phyloP scores from a whole-genome alignment of 768 basidiomycete genomes.

The Leccinum aurantiacum region DNA sequence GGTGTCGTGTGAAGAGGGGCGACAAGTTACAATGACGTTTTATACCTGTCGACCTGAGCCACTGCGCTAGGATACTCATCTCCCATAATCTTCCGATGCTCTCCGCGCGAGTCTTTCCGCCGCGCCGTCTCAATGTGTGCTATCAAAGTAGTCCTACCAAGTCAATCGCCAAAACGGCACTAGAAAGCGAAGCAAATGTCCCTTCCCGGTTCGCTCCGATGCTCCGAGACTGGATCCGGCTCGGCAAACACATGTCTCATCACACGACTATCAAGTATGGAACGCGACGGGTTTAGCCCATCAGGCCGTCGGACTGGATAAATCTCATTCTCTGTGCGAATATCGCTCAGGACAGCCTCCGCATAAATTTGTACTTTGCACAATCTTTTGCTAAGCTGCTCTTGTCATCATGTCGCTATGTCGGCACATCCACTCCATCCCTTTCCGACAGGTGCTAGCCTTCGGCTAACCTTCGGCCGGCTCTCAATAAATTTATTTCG shows the following conservation, averaged over 20 bases:
- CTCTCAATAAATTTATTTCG: neutral
- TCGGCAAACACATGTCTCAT: neutral
- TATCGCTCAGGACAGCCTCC: neutral
- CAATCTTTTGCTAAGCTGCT: neutral
- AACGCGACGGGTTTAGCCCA: neutral
- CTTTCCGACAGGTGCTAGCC: neutral
- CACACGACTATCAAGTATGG: neutral
- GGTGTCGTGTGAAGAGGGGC: conserved; percentile 6
- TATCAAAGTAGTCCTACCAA: neutral
- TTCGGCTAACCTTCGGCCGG: too few species aligned
- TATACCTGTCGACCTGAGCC: conserved; percentile 26
- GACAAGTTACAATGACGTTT: conserved; percentile 16
- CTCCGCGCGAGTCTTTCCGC: conserved; percentile 24
- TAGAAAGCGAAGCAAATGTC: neutral
- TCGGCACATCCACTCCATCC: neutral
- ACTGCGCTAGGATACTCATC: conserved; percentile 20
- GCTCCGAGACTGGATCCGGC: neutral
- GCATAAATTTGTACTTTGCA: neutral
- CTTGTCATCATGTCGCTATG: neutral
- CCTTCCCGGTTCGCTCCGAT: conserved; percentile 24
- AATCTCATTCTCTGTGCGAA: neutral
- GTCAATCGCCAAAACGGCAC: neutral
- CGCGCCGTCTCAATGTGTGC: neutral
- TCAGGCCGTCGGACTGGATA: neutral
- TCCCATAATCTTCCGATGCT: conserved; percentile 34